Conservation (phyloP, 2,329 filamentous ascomycete genomes). For the Zasmidium cellare region DNA sequence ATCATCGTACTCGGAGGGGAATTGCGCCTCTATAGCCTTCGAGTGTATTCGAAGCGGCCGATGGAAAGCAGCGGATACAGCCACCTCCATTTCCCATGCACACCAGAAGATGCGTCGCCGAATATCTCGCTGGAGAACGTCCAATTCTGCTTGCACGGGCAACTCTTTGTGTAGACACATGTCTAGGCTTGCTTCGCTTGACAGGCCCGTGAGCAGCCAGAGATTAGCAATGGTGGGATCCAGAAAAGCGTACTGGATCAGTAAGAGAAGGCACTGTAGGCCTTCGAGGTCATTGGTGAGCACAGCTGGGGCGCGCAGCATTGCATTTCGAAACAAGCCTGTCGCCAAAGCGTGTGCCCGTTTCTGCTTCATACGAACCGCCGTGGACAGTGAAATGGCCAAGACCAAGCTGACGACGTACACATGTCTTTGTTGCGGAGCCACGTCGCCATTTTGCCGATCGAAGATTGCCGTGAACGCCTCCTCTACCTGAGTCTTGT, state of each 20-base stretch:
- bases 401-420: conserved; percentile 5
- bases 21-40: not conserved
- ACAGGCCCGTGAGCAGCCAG: conserved; percentile 4
- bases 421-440: no score
- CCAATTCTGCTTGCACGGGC: not conserved
- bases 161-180: not conserved
- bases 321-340: not conserved
- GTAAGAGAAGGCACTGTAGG: not conserved
- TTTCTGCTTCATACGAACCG: not conserved
- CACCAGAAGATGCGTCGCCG: conserved; percentile 6
- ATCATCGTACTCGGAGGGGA: conserved; percentile 1
- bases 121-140: not conserved
- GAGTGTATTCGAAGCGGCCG: not conserved
- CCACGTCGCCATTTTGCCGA: no score
- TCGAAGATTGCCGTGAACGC: not conserved
- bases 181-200: conserved; percentile 4
- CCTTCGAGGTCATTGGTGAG: conserved; percentile 3
- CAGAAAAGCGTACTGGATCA: conserved; percentile 5
- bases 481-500: conserved; percentile 1
- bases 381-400: conserved; percentile 4
- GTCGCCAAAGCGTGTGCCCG: conserved; percentile 1
- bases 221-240: conserved; percentile 3
- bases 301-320: not conserved
- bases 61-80: conserved; percentile 5
- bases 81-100: conserved; percentile 8